These are phyloP conservation scores for Trichoderma sp. DNA, from an alignment of 2,329 filamentous ascomycete genomes.

Conservation along the genomic window DNA sequence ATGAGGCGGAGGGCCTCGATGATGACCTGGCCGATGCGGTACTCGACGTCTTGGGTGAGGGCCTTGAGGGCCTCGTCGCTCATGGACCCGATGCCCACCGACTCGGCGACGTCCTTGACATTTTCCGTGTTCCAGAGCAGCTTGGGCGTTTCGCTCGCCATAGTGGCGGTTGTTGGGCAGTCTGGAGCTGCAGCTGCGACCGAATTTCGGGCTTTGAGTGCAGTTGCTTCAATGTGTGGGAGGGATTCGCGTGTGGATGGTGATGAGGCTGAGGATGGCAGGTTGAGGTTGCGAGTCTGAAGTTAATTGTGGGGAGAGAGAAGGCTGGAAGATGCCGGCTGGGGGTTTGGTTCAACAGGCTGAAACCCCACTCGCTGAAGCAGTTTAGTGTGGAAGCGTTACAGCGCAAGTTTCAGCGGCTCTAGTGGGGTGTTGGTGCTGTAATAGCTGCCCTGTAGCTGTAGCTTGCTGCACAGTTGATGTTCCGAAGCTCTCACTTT, in stretches of 20 bases:
- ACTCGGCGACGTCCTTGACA: conserved; percentile 93
- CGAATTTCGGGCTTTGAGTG: not conserved
- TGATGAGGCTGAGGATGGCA: conserved; percentile 16
- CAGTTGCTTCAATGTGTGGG: not conserved
- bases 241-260: not conserved
- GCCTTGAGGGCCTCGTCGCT: conserved; percentile 85
- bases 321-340: not conserved
- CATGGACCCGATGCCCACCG: conserved; percentile 81
- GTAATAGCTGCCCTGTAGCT: not conserved
- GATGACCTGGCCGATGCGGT: conserved; percentile 88
- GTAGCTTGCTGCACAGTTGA: too few species aligned
- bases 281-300: not conserved
- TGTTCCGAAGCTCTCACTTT: too few species aligned
- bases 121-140: conserved; percentile 95
- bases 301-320: conserved; percentile 19
- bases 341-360: not conserved
- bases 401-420: conserved; percentile 1
- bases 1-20: conserved; percentile 95
- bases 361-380: not conserved
- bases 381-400: not conserved
- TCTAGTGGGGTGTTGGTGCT: not conserved
- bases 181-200: conserved; percentile 7
- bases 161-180: conserved; percentile 30
- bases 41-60: conserved; percentile 92
- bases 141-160: conserved; percentile 49